These are phyloP conservation scores for Kodamaea anthophila DNA, from an alignment of 1,139 yeast species.

Conservation along the genomic window DNA sequence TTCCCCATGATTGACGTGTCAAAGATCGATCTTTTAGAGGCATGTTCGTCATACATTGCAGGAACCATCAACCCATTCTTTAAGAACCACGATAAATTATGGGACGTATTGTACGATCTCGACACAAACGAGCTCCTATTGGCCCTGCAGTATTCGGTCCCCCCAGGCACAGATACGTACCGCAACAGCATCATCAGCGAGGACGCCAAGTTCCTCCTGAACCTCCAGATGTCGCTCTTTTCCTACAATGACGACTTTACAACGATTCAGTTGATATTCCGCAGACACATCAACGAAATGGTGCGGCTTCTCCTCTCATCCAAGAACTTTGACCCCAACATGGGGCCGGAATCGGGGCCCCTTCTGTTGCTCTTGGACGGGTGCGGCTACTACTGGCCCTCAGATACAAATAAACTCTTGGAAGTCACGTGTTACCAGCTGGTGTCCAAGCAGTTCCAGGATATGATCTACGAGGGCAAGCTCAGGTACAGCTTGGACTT, in stretches of 20 bases:
- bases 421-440: conserved; percentile 42
- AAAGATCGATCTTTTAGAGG: conserved; percentile 49
- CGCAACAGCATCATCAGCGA: conserved; percentile 39
- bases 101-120: conserved; percentile 57
- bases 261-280: conserved; percentile 41
- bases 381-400: conserved; percentile 40
- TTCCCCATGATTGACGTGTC: conserved; percentile 62
- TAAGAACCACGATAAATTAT: conserved; percentile 47
- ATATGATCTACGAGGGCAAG: conserved; percentile 28
- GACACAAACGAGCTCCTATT: conserved; percentile 42
- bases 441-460: conserved; percentile 33
- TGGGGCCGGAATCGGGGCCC: conserved; percentile 18
- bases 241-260: conserved; percentile 45
- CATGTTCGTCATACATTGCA: conserved; percentile 52
- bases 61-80: conserved; percentile 67
- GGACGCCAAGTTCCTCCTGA: conserved; percentile 43
- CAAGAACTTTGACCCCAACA: conserved; percentile 27
- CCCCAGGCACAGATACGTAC: conserved; percentile 13
- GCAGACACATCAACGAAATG: conserved; percentile 44
- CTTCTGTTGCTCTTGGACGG: conserved; percentile 35
- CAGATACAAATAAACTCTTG: conserved; percentile 35
- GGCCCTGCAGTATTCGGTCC: conserved; percentile 14
- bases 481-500: conserved; percentile 30
- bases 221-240: conserved; percentile 38
- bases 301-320: conserved; percentile 36